A percentile compares a stretch with the other conserved stretches of the same genome.
Evolutionary conservation across 2,329 filamentous ascomycete species (phyloP).

Genomic region (Beauveria bassiana): DNA sequence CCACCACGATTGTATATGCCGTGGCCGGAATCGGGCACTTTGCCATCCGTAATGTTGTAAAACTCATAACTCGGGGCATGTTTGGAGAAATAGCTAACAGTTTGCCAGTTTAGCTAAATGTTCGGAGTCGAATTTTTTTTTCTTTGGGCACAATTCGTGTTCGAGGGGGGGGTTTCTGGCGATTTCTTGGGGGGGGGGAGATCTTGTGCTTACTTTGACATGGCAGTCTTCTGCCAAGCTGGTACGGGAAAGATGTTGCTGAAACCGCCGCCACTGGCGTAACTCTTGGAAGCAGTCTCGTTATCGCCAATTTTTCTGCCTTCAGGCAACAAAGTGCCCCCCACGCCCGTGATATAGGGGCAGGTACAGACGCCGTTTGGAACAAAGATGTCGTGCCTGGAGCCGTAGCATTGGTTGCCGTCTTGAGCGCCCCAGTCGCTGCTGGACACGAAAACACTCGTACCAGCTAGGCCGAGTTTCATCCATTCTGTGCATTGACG

Average conservation of each 20-base stretch:
- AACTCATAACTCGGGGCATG: neutral
- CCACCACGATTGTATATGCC: slow-evolving; percentile 14
- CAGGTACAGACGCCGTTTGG: slow-evolving; percentile 32
- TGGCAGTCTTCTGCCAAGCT: slow-evolving; percentile 36
- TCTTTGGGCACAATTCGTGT: too few relatives aligned
- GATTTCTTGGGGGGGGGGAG: too few relatives aligned
- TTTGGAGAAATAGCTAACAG: too few relatives aligned
- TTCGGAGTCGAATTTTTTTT: too few relatives aligned
- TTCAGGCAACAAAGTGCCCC: slow-evolving; percentile 38
- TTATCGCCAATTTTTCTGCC: slow-evolving; percentile 33
- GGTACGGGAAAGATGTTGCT: slow-evolving; percentile 38
- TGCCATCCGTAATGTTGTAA: slow-evolving; percentile 25
- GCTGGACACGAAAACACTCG: slow-evolving; percentile 32
- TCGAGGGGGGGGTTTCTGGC: neutral
- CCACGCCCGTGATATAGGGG: slow-evolving; percentile 41
- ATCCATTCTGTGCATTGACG: slow-evolving; percentile 35
- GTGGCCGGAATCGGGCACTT: too few relatives aligned
- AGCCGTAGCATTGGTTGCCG: slow-evolving; percentile 11
- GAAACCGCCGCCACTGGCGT: slow-evolving; percentile 21
- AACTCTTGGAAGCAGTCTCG: slow-evolving; percentile 38
- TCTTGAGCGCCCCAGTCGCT: slow-evolving; percentile 31
- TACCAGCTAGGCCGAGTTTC: slow-evolving; percentile 37
- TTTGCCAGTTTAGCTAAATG: too few relatives aligned
- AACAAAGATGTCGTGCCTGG: slow-evolving; percentile 15
- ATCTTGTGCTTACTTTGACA: slow-evolving; percentile 15